Conservation (phyloP, 805 yeast genomes). For the Metschnikowia similis region DNA sequence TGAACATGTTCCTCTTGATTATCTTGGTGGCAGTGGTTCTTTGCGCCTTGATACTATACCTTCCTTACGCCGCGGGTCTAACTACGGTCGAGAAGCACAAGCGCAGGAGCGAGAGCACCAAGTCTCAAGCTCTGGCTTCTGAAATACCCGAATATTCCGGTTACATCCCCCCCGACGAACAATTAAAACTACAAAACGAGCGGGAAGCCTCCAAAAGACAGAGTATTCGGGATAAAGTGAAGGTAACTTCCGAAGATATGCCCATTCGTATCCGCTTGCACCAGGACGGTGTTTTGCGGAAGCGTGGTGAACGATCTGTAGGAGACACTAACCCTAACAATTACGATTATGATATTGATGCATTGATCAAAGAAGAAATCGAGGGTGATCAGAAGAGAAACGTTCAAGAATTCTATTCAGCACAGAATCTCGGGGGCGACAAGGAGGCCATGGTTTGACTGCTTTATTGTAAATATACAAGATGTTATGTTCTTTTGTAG, state of each 20-base stretch:
- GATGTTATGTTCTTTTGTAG: too few relatives aligned
- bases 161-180: slow-evolving; percentile 41
- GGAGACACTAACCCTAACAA: slow-evolving; percentile 37
- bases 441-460: slow-evolving; percentile 16
- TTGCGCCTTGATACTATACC: slow-evolving; percentile 34
- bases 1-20: slow-evolving; percentile 33
- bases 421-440: slow-evolving; percentile 12
- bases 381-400: slow-evolving; percentile 17
- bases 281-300: slow-evolving; percentile 21
- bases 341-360: slow-evolving; percentile 43
- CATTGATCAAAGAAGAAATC: slow-evolving; percentile 36
- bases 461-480: neutral
- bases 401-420: slow-evolving; percentile 10
- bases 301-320: slow-evolving; percentile 32
- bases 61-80: slow-evolving; percentile 51
- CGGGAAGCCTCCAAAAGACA: slow-evolving; percentile 12
- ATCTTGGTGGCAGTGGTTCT: slow-evolving; percentile 40
- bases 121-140: slow-evolving; percentile 2
- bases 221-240: slow-evolving; percentile 26
- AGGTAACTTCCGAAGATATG: slow-evolving; percentile 33
- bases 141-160: slow-evolving; percentile 21
- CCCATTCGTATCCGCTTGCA: slow-evolving; percentile 34
- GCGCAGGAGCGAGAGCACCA: slow-evolving; percentile 6
- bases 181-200: slow-evolving; percentile 13
- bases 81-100: slow-evolving; percentile 38